These are phyloP conservation scores for Rehmannia glutinosa DNA, from an alignment of 257 asterid species.

Conservation along the genomic window DNA sequence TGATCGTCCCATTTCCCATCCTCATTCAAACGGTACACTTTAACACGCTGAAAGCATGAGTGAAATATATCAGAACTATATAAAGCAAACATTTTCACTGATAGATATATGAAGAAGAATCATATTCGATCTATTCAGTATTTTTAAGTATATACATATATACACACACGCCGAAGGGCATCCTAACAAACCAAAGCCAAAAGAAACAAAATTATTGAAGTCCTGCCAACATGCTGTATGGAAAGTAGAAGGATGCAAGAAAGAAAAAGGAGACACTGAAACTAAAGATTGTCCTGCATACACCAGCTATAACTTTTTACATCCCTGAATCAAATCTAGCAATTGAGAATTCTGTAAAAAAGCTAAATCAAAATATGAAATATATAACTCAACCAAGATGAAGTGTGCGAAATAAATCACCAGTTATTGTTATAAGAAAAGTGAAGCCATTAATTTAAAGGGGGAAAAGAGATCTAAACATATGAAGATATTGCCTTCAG, in stretches of 20 bases:
- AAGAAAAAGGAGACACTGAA: background rate
- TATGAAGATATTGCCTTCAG: background rate
- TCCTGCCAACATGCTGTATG: background rate
- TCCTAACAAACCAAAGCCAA: background rate
- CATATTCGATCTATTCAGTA: slow-evolving; percentile 3
- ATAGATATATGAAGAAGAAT: background rate
- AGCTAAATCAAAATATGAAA: background rate
- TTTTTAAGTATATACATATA: background rate
- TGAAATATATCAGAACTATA: background rate
- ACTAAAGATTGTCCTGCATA: background rate
- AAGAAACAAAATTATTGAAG: background rate
- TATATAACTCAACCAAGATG: background rate
- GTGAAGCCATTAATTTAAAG: background rate
- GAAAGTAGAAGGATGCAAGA: background rate
- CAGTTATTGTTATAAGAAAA: background rate
- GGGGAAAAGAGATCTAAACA: background rate
- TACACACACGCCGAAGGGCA: too few species aligned
- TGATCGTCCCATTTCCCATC: slow-evolving; percentile 99
- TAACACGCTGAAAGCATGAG: slow-evolving; percentile 70
- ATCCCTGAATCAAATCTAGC: background rate
- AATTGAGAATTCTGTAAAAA: background rate
- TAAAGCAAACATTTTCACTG: background rate
- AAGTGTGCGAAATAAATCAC: background rate
- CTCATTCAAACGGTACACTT: slow-evolving; percentile 85
- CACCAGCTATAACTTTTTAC: background rate